Evolutionary conservation across 768 basidiomycete species (phyloP).

Genomic region (Rhodotorula paludigena): DNA sequence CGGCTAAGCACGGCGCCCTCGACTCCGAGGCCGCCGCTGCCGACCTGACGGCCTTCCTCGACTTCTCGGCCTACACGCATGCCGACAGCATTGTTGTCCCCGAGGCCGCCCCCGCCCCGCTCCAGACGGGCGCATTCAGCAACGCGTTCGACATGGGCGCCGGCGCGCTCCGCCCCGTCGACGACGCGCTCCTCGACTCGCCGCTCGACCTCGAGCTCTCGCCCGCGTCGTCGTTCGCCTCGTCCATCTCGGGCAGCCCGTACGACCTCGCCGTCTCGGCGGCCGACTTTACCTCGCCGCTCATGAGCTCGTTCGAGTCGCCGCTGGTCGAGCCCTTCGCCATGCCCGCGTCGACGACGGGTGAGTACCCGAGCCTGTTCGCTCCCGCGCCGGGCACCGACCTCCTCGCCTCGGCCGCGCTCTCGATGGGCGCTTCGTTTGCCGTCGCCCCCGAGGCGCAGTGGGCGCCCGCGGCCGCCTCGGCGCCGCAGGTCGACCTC

Average conservation of each 20-base stretch:
- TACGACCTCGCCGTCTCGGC: slow-evolving; percentile 26
- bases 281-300: slow-evolving; percentile 8
- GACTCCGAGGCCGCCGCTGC: slow-evolving; percentile 22
- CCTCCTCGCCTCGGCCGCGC: neutral
- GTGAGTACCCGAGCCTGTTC: slow-evolving; percentile 32
- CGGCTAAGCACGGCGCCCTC: neutral
- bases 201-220: slow-evolving; percentile 36
- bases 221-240: slow-evolving; percentile 21
- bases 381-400: slow-evolving; percentile 3
- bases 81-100: neutral
- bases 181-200: slow-evolving; percentile 38
- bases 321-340: neutral
- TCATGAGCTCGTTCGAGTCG: slow-evolving; percentile 4
- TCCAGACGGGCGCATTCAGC: neutral
- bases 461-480: neutral
- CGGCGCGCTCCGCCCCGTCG: slow-evolving; percentile 23
- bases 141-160: slow-evolving; percentile 1
- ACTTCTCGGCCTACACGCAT: slow-evolving; percentile 27
- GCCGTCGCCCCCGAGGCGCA: neutral
- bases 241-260: slow-evolving; percentile 25
- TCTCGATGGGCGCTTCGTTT: too few relatives aligned
- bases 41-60: slow-evolving; percentile 35
- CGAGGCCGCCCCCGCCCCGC: too few relatives aligned
- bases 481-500: neutral
- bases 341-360: neutral